These are phyloP conservation scores for Paramarasmius palmivorus DNA, from an alignment of 1,284 basidiomycete species.

Conservation along the genomic window DNA sequence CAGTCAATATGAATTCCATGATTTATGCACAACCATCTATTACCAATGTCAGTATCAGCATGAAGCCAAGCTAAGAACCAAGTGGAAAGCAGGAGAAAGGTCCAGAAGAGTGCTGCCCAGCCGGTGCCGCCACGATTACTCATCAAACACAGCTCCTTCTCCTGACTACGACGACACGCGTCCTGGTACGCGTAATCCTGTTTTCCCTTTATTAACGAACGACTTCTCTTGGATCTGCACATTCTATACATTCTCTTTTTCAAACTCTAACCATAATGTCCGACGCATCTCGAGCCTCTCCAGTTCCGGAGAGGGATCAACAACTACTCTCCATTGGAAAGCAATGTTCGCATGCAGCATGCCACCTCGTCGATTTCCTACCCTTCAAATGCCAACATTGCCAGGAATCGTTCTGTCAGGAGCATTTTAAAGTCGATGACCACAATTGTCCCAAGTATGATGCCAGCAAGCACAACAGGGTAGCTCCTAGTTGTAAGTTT, in stretches of 20 bases:
- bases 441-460: constrained; percentile 74
- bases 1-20: background rate
- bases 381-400: constrained; percentile 82
- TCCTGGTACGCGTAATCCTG: constrained; percentile 11
- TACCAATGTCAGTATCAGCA: constrained; percentile 5
- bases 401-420: constrained; percentile 63
- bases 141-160: background rate
- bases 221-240: background rate
- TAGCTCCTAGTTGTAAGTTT: constrained; percentile 70
- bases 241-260: background rate
- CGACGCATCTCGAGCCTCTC: constrained; percentile 25
- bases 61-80: background rate
- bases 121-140: background rate
- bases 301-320: constrained; percentile 41
- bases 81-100: background rate
- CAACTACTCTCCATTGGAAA: constrained; percentile 67
- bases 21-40: background rate
- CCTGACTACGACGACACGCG: constrained; percentile 1
- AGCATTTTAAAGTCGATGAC: constrained; percentile 67
- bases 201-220: constrained; percentile 7
- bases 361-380: constrained; percentile 76
- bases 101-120: background rate
- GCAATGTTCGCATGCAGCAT: constrained; percentile 65
- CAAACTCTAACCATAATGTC: constrained; percentile 13
- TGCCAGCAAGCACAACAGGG: constrained; percentile 62